Evolutionary conservation across 2,329 filamentous ascomycete genomes (phyloP).

Genomic region (Fusarium clavum): DNA sequence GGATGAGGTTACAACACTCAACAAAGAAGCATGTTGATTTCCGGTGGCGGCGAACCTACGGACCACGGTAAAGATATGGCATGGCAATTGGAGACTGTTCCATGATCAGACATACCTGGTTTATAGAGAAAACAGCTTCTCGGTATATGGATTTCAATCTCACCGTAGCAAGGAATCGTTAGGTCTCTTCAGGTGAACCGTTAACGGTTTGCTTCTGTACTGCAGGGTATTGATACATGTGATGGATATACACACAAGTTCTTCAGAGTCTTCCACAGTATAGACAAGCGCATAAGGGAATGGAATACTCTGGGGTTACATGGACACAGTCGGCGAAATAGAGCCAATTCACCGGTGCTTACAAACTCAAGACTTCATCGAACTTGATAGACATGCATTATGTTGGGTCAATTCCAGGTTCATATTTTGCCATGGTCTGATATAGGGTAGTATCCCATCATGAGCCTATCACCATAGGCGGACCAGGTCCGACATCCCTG

Average conservation of each 20-base stretch:
- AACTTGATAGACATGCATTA: background rate
- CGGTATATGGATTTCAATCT: background rate
- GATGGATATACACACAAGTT: background rate
- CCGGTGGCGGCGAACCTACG: background rate
- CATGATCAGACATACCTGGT: background rate
- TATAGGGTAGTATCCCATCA: background rate
- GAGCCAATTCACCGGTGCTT: background rate
- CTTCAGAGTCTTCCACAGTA: background rate
- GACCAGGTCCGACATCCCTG: background rate
- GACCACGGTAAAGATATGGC: background rate
- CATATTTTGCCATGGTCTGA: background rate
- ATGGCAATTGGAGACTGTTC: background rate
- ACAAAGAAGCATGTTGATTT: background rate
- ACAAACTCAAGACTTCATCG: background rate
- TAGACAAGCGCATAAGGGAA: background rate
- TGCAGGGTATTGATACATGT: background rate
- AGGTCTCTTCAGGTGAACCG: background rate
- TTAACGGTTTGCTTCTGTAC: background rate
- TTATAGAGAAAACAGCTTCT: background rate
- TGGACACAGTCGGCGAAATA: background rate
- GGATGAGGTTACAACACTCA: background rate
- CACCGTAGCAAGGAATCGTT: background rate
- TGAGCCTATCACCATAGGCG: background rate
- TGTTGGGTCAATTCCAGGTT: background rate
- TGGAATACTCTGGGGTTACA: background rate